These are phyloP conservation scores for Malassezia dermatis DNA, from an alignment of 1,284 basidiomycete genomes.

Conservation along the genomic window DNA sequence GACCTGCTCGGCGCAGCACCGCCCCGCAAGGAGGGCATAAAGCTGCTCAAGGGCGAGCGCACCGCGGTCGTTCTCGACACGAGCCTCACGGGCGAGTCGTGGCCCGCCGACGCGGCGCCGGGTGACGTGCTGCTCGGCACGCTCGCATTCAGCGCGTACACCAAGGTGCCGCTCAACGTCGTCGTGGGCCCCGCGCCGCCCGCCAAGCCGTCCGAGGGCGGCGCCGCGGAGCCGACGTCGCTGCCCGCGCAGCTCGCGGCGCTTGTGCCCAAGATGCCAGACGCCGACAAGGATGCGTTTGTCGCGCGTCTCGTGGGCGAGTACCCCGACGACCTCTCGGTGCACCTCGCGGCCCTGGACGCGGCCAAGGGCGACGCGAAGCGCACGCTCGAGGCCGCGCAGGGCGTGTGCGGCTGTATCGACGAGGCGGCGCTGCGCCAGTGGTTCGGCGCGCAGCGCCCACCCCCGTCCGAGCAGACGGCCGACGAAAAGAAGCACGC, in stretches of 20 bases:
- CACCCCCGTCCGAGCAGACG: constrained; percentile 34
- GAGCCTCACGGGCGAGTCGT: constrained; percentile 39
- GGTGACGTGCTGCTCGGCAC: constrained; percentile 46
- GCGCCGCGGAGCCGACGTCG: constrained; percentile 10
- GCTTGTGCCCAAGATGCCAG: constrained; percentile 41
- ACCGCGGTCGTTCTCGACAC: constrained; percentile 38
- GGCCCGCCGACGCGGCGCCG: constrained; percentile 42
- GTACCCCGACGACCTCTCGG: constrained; percentile 39
- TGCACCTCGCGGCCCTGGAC: constrained; percentile 39
- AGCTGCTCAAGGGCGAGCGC: constrained; percentile 43
- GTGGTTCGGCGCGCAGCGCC: constrained; percentile 34
- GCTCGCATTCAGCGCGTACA: constrained; percentile 34
- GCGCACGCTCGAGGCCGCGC: constrained; percentile 26
- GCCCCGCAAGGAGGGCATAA: constrained; percentile 25
- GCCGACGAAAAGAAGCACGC: constrained; percentile 33
- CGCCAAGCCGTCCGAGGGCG: constrained; percentile 32
- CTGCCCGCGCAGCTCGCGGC: constrained; percentile 42
- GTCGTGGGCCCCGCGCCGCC: constrained; percentile 39
- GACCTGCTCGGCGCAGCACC: constrained; percentile 29
- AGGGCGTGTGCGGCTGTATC: constrained; percentile 28
- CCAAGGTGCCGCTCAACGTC: constrained; percentile 34
- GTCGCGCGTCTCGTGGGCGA: constrained; percentile 37
- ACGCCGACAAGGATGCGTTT: constrained; percentile 39
- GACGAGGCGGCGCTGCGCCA: constrained; percentile 39
- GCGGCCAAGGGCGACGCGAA: constrained; percentile 21